phyloP scores from a whole-genome alignment of 2,329 filamentous ascomycete genomes.

The Xylaria sp. region DNA sequence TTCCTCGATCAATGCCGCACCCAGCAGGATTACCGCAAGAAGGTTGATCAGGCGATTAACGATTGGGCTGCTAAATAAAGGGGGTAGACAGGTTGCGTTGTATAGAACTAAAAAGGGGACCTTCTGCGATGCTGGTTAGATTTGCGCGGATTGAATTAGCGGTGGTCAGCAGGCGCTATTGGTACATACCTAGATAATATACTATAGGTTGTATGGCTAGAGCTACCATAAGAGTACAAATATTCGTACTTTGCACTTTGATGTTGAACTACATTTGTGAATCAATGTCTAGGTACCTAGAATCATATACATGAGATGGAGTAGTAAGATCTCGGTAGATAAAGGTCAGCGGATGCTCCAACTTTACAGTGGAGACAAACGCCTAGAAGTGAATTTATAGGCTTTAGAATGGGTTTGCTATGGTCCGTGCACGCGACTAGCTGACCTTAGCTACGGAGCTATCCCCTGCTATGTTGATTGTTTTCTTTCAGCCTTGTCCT shows the following conservation, averaged over 20 bases:
- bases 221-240: not conserved
- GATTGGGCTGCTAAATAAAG: conserved; percentile 48
- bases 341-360: no score
- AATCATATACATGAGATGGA: no score
- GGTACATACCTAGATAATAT: conserved; percentile 9
- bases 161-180: conserved; percentile 11
- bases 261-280: not conserved
- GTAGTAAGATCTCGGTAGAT: no score
- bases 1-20: conserved; percentile 91
- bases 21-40: conserved; percentile 83
- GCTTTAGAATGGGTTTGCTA: not conserved
- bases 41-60: conserved; percentile 73
- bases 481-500: conserved; percentile 48
- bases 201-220: not conserved
- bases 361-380: conserved; percentile 1
- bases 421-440: conserved; percentile 40
- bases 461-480: conserved; percentile 45
- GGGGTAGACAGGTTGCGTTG: not conserved
- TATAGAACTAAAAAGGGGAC: not conserved
- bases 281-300: no score
- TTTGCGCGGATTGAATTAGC: conserved; percentile 2
- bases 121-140: not conserved
- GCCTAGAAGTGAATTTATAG: not conserved
- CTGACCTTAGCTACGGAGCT: conserved; percentile 12
- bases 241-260: not conserved